Evolutionary conservation across 768 basidiomycete species (phyloP), one percentile per base, ranked within the genome.

Genomic region (Mycena rebaudengoi): DNA sequence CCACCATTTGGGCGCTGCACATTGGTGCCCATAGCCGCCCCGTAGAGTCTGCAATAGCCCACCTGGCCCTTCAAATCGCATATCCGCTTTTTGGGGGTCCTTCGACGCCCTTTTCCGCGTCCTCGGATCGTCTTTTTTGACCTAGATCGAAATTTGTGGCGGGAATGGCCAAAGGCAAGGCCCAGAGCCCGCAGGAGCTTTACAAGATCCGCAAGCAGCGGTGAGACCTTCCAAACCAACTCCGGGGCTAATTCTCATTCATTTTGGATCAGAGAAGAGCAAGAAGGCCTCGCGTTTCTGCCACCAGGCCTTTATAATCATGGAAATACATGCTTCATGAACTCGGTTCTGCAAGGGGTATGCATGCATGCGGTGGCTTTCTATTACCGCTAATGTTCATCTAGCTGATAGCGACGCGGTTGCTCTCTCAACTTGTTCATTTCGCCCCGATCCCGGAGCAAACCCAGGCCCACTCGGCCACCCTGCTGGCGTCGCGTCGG

Each of bases 241-340:
- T 28, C 46, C 29, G 25, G 40, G 28, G 5, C 12, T 7, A 3
- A 33, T 35, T 55, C 64, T 65, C 29, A 65, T 26, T 14, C 28
- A 26, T n/a, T 41, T 59, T 53, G 46, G 21, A 55, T 50, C 53
- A 68, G 84, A 69, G 90, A 92, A 73, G 90, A 91, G 68, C 78
- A 80, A 50, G 90, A 91, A 71, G 80, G 75, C 70, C 75, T 77
- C 7, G 88, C 88, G 0, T 79, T 84, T 40, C 79, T 92, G 11
- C 92, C 92, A 0, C 91, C 92, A 4, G 92, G 92, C 7, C 80
- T 94, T 23, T 71, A 87, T 44, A 94, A 94, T 73, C 91, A 93
- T 78, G 90, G 91, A 41, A 94, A 94, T 74, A 97, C 95, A 0
- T 98, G 96, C 77, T 98, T 96, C 78, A 94, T 96, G 91, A 98